Evolutionary conservation across 345 rosid genomes (phyloP).

Genomic region (Brassica cretica): DNA sequence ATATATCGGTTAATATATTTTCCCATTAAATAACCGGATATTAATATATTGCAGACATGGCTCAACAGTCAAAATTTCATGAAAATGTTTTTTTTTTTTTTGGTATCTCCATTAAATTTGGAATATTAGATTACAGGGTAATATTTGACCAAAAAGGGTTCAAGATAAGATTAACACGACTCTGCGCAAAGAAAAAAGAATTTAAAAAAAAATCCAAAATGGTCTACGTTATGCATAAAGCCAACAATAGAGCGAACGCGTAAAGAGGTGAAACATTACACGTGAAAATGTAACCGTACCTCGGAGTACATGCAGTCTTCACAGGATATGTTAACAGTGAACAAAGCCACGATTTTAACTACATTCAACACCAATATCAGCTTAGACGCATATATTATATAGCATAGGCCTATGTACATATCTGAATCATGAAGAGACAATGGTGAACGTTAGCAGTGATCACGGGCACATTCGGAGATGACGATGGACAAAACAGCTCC

Average conservation of each 20-base stretch:
- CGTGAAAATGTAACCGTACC: conserved; percentile 5
- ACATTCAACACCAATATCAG: conserved; percentile 19
- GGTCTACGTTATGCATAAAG: neutral
- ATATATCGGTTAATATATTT: neutral
- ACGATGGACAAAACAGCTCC: conserved; percentile 1
- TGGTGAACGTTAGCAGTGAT: conserved; percentile 12
- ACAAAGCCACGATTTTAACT: conserved; percentile 26
- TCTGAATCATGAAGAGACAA: neutral
- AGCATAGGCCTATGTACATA: neutral
- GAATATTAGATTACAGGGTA: neutral
- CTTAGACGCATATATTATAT: neutral
- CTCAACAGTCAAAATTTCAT: neutral
- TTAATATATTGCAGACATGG: neutral
- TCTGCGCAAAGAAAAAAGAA: neutral
- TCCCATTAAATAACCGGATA: neutral
- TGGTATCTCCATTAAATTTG: neutral
- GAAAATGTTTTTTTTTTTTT: neutral
- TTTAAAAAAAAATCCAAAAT: neutral
- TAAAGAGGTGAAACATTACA: conserved; percentile 1
- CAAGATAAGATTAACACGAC: conserved; percentile 6
- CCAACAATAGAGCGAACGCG: neutral
- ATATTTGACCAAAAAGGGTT: neutral
- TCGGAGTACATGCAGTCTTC: conserved; percentile 8
- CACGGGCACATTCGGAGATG: conserved; percentile 19
- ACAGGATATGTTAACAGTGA: neutral